Evolutionary conservation across 257 asterid species (phyloP).

Genomic region (Solanum ossicruentum): DNA sequence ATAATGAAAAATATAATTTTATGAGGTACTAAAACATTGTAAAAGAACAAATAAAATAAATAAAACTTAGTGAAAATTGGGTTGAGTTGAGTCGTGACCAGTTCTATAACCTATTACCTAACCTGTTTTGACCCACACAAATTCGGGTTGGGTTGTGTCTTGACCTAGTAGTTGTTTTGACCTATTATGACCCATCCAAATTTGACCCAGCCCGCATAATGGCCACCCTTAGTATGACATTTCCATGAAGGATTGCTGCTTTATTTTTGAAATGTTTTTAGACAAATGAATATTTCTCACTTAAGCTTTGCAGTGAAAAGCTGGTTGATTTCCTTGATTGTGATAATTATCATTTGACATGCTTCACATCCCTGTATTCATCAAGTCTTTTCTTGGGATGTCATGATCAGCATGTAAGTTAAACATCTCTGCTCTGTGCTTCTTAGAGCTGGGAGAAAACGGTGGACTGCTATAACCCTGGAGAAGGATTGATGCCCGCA

Average conservation of each 20-base stretch:
- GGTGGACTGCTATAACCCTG: conserved; percentile 74
- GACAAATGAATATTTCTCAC: neutral
- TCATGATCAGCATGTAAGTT: neutral
- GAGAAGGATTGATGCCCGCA: conserved; percentile 79
- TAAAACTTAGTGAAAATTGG: no score
- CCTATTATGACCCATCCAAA: no score
- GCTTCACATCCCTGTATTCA: neutral
- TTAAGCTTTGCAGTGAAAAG: neutral
- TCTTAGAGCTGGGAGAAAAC: conserved; percentile 77
- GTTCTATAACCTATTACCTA: no score
- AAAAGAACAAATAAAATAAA: no score
- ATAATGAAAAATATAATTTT: no score
- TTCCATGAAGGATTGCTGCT: neutral
- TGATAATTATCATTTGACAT: neutral
- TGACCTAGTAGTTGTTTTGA: no score
- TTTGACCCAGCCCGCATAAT: no score
- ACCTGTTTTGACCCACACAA: no score
- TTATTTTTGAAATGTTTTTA: neutral
- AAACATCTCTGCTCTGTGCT: neutral
- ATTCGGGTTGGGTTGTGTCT: no score
- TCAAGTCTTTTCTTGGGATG: neutral
- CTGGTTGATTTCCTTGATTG: neutral
- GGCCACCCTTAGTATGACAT: neutral
- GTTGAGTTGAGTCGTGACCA: no score
- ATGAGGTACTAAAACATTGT: no score